These are phyloP conservation scores for Sporothrix inflata DNA, from an alignment of 2,329 filamentous ascomycete species.

Conservation along the genomic window DNA sequence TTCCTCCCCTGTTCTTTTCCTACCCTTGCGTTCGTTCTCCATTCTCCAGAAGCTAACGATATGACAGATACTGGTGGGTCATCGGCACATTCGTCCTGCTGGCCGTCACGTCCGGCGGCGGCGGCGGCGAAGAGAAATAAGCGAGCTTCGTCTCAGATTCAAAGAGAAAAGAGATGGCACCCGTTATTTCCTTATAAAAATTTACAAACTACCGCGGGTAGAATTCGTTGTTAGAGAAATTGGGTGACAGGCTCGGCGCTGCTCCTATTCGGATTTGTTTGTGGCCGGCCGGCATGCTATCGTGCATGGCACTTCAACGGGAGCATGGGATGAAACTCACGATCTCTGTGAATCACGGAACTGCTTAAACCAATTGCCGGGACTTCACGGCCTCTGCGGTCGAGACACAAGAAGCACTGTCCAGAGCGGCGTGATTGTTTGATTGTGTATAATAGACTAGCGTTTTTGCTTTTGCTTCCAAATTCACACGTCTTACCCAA, in stretches of 20 bases:
- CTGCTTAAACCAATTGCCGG: neutral
- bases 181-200: neutral
- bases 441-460: constrained; percentile 1
- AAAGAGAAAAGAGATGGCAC: neutral
- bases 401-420: neutral
- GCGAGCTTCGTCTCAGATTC: constrained; percentile 38
- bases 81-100: constrained; percentile 58
- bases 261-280: neutral
- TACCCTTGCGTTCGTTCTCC: neutral
- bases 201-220: no score
- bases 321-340: neutral
- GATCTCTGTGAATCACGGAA: neutral
- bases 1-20: neutral
- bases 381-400: neutral
- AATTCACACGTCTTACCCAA: no score
- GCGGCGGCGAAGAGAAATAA: constrained; percentile 55
- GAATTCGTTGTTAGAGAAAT: no score
- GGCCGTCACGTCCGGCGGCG: constrained; percentile 56
- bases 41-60: constrained; percentile 21
- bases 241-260: neutral
- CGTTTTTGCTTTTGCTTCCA: neutral
- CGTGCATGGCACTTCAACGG: neutral
- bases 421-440: neutral
- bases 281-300: neutral
- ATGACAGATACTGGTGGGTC: constrained; percentile 67